These are phyloP conservation scores for Phylloboletellus chloephorus DNA, from an alignment of 1,284 basidiomycete species.

Conservation along the genomic window DNA sequence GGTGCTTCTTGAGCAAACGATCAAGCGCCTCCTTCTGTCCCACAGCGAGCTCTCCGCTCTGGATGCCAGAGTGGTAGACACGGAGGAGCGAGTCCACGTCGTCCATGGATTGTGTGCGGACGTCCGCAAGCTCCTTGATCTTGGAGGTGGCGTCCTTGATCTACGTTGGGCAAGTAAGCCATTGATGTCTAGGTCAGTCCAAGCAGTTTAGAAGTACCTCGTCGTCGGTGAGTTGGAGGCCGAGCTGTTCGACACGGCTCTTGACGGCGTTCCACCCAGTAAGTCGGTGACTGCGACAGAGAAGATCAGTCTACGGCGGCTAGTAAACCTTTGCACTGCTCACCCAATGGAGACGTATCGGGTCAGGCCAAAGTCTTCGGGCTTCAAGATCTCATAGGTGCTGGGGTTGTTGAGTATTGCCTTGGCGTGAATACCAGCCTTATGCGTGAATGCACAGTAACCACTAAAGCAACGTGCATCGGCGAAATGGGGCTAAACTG, in stretches of 20 bases:
- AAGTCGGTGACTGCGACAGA: constrained; percentile 67
- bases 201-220: constrained; percentile 45
- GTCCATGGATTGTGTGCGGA: constrained; percentile 98
- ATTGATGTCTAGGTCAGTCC: neutral
- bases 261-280: constrained; percentile 99
- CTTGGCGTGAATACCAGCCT: constrained; percentile 99
- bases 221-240: constrained; percentile 79
- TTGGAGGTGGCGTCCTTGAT: constrained; percentile 98
- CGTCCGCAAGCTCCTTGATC: constrained; percentile 99
- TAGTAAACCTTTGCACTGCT: constrained; percentile 17
- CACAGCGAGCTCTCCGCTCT: constrained; percentile 79
- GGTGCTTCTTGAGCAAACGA: constrained; percentile 71
- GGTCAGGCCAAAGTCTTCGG: constrained; percentile 96
- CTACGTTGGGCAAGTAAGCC: constrained; percentile 31
- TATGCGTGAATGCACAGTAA: constrained; percentile 99
- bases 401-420: constrained; percentile 99
- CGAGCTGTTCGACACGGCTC: constrained; percentile 96
- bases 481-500: constrained; percentile 4
- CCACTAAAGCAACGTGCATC: constrained; percentile 48
- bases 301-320: constrained; percentile 9
- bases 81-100: constrained; percentile 97
- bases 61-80: constrained; percentile 88
- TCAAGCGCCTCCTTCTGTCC: constrained; percentile 87
- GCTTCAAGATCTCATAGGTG: constrained; percentile 97
- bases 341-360: constrained; percentile 97